These are phyloP conservation scores for Dichomitus squalens DNA, from an alignment of 1,284 basidiomycete genomes.

Conservation along the genomic window DNA sequence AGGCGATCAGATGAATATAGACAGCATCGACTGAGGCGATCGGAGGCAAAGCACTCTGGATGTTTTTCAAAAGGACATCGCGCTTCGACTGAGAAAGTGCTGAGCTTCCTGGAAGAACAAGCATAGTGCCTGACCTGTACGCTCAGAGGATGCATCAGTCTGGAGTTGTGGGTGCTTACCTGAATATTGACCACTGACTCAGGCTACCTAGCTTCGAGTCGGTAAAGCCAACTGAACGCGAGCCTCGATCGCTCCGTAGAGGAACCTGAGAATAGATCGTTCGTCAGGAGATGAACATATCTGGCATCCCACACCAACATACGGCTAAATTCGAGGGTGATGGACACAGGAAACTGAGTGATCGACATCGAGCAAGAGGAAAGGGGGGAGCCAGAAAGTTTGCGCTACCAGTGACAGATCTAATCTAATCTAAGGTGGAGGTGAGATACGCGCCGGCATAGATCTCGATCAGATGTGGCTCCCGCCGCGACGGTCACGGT, in stretches of 20 bases:
- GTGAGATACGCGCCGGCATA: too few species aligned
- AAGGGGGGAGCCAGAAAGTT: not conserved
- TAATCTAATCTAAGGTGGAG: not conserved
- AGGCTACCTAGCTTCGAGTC: too few species aligned
- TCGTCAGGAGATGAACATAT: not conserved
- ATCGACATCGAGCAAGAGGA: constrained; percentile 18
- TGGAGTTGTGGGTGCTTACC: not conserved
- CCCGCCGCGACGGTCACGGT: too few species aligned
- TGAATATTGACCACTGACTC: not conserved
- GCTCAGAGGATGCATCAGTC: not conserved
- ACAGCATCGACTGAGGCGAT: constrained; percentile 80
- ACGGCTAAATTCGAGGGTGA: not conserved
- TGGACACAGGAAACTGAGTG: not conserved
- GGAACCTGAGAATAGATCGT: not conserved
- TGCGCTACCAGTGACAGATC: not conserved
- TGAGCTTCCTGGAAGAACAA: constrained; percentile 73
- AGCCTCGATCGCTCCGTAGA: not conserved
- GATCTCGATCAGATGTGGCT: too few species aligned
- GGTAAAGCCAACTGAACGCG: not conserved
- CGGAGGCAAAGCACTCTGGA: constrained; percentile 57
- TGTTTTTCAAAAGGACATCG: constrained; percentile 63
- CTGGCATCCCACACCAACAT: too few species aligned
- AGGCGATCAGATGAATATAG: constrained; percentile 86
- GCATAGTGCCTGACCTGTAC: constrained; percentile 43
- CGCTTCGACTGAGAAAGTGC: constrained; percentile 74